These are phyloP conservation scores for Primulina huaijiensis DNA, from an alignment of 257 asterid genomes.

Conservation along the genomic window DNA sequence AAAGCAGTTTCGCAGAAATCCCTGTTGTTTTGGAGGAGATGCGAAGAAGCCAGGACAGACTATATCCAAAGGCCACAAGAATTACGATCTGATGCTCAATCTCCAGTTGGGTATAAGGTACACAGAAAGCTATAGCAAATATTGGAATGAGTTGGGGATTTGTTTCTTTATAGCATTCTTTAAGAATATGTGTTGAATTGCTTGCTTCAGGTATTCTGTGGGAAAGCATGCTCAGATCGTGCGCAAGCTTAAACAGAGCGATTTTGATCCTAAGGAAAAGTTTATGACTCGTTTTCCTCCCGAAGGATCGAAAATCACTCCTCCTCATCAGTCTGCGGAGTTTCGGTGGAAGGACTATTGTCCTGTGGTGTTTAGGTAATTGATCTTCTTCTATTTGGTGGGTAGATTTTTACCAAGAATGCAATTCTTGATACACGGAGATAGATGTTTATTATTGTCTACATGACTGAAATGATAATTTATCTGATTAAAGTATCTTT, in stretches of 20 bases:
- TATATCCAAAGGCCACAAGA: conserved; percentile 61
- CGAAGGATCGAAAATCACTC: conserved; percentile 60
- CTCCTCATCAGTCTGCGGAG: conserved; percentile 63
- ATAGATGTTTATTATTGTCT: neutral
- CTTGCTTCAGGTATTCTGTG: conserved; percentile 47
- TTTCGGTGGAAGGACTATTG: conserved; percentile 82
- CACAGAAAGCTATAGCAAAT: neutral
- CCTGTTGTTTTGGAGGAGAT: conserved; percentile 43
- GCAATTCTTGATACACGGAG: neutral
- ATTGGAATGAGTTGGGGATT: neutral
- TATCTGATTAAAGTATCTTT: neutral
- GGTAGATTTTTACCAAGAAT: neutral
- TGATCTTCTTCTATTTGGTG: neutral
- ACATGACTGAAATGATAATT: neutral
- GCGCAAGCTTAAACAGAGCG: conserved; percentile 45
- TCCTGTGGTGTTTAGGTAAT: conserved; percentile 67
- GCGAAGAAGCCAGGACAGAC: conserved; percentile 57
- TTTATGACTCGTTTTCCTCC: conserved; percentile 65
- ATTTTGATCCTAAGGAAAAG: conserved; percentile 67
- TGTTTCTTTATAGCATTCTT: neutral
- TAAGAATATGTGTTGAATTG: neutral
- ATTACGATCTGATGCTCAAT: conserved; percentile 65
- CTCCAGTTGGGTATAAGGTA: conserved; percentile 65
- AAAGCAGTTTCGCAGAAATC: conserved; percentile 48
- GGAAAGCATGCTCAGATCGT: conserved; percentile 56